phyloP scores from a whole-genome alignment of 2,329 filamentous ascomycete genomes.

The Atkinsonella texensis region DNA sequence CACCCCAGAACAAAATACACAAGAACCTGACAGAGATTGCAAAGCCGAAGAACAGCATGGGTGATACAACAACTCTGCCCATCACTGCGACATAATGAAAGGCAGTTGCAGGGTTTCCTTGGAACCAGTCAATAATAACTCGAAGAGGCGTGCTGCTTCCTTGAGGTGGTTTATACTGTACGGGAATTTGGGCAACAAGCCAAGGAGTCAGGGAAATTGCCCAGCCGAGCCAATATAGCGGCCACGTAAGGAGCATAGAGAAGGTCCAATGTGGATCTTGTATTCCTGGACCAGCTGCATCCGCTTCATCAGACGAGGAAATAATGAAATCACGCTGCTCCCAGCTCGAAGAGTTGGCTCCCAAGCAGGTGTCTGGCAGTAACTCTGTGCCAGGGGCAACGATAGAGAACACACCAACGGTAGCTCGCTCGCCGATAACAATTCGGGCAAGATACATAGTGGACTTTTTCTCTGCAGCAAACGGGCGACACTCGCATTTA shows the following conservation, averaged over 20 bases:
- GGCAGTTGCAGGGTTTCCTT: constrained; percentile 29
- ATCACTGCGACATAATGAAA: constrained; percentile 37
- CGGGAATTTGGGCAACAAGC: constrained; percentile 29
- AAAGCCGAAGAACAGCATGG: constrained; percentile 31
- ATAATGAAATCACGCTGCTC: constrained; percentile 30
- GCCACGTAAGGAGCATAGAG: constrained; percentile 27
- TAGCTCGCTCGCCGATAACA: constrained; percentile 35
- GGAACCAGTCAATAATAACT: constrained; percentile 37
- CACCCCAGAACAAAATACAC: constrained; percentile 27
- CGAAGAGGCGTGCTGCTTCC: constrained; percentile 23
- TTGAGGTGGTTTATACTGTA: constrained; percentile 26
- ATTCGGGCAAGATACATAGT: constrained; percentile 44
- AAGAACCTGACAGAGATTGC: constrained; percentile 28
- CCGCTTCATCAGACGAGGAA: constrained; percentile 25
- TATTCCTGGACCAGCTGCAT: constrained; percentile 29
- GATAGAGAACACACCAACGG: constrained; percentile 34
- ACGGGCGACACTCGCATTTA: constrained; percentile 36
- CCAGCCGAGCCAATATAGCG: constrained; percentile 27
- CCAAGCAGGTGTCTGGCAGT: constrained; percentile 37
- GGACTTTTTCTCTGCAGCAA: constrained; percentile 42
- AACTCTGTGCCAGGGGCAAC: constrained; percentile 38
- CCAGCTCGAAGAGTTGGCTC: constrained; percentile 45
- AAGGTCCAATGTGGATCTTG: constrained; percentile 31
- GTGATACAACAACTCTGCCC: constrained; percentile 26
- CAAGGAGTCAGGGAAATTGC: constrained; percentile 33